phyloP scores from a whole-genome alignment of 345 rosid genomes.

The Raphanus raphanistrum region DNA sequence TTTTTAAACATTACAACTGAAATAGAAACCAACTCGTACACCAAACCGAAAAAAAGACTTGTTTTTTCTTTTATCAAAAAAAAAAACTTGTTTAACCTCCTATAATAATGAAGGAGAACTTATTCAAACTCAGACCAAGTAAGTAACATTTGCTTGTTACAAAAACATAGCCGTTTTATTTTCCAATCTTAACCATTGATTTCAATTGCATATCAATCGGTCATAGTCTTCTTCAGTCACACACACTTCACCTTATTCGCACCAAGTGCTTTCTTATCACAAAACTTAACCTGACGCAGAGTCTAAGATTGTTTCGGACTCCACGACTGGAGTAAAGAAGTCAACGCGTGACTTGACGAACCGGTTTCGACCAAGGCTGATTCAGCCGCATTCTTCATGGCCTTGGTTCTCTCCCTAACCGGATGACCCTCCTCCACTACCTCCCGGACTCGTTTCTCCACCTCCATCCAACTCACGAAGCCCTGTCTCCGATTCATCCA shows the following conservation, averaged over 20 bases:
- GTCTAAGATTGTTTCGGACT: background rate
- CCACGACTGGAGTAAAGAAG: constrained; percentile 37
- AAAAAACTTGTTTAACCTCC: background rate
- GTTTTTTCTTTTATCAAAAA: too few species aligned
- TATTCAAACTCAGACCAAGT: background rate
- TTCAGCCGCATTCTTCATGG: constrained; percentile 46
- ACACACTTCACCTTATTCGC: background rate
- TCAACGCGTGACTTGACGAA: constrained; percentile 41
- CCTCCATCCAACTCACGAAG: constrained; percentile 47
- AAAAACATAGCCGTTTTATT: background rate
- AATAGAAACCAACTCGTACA: background rate
- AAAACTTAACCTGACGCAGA: background rate
- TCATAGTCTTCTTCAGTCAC: background rate
- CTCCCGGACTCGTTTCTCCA: constrained; percentile 55
- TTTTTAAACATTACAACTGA: background rate
- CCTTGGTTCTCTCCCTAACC: constrained; percentile 30
- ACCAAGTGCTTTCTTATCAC: background rate
- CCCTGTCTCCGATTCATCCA: constrained; percentile 46
- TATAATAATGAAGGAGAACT: background rate
- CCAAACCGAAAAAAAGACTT: background rate
- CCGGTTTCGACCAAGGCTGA: constrained; percentile 45
- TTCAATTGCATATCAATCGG: background rate
- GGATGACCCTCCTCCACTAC: constrained; percentile 51
- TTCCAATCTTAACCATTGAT: constrained; percentile 8
- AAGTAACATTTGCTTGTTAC: background rate